Evolutionary conservation across 495 filamentous ascomycete species (phyloP), one percentile per base, ranked within the genome.

Genomic region (Annulohypoxylon maeteangense): DNA sequence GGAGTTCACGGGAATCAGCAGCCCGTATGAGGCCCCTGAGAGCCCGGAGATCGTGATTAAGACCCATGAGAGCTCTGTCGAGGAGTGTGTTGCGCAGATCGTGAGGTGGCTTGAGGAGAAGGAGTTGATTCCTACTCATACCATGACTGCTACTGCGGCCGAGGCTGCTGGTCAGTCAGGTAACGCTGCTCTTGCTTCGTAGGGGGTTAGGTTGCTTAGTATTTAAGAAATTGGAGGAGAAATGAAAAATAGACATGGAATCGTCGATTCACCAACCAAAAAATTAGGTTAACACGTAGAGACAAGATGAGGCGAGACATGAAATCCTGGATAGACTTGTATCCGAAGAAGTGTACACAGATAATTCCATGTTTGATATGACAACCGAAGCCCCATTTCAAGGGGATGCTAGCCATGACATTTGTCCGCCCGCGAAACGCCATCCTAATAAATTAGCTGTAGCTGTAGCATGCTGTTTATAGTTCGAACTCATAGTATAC

Each of bases 1-100:
- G 84, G 94, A 98, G 71, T 99, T 99, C 76, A 99, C 95, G 11
- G 96, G 95, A 8, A 93, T 99, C 66, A 90, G 87, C 55, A 93
- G 94, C 29, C 95, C 95, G 4, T 99, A 99, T 80, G 95, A 99
- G 87, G 91, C 87, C 50, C 96, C 95, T 20, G 88, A 89, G 79
- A 86, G 87, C 63, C 88, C 95, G 7, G 95, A 99, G 86, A 90
- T 98, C 68, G 89, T 89, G 70, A 90, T 99, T 70, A 84, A 86
- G 79, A 95, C 90, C 38, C 87, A 91, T 62, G 85, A 93, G 82
- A 82, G 89, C 71, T 90, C 88, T 23, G 90, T 98, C 6, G 89
- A 93, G 84, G 92, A 97, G 79, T 92, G 92, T 62, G 94, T 98
- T 14, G 84, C 79, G 72, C 85, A 91, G 81, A 97, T 99, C 78